Evolutionary conservation across 1,284 basidiomycete species (phyloP).

Genomic region (Tetrapyrgos nigripes): DNA sequence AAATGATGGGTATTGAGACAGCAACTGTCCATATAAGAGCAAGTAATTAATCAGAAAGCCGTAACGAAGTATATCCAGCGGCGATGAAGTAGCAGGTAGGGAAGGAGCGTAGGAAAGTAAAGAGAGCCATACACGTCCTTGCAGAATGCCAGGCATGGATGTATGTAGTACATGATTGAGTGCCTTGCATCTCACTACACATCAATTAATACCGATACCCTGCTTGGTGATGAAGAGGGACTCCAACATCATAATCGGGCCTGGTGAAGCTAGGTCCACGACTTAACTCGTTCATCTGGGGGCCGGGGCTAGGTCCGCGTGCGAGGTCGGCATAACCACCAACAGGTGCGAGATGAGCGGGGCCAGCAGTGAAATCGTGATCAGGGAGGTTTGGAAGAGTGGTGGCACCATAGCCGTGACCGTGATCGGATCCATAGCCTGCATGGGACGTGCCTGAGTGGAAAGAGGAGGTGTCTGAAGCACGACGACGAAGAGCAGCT

Average conservation of each 20-base stretch:
- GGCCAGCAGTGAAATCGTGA: slow-evolving; percentile 84
- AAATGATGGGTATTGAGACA: background rate
- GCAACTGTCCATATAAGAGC: background rate
- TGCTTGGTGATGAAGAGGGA: slow-evolving; percentile 66
- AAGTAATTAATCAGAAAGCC: slow-evolving; percentile 3
- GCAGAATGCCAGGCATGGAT: background rate
- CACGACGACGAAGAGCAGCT: slow-evolving; percentile 55
- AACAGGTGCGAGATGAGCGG: slow-evolving; percentile 61
- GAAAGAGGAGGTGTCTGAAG: slow-evolving; percentile 72
- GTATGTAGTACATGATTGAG: background rate
- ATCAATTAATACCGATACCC: slow-evolving; percentile 43
- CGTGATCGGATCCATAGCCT: slow-evolving; percentile 27
- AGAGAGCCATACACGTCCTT: slow-evolving; percentile 8
- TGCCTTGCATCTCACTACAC: background rate
- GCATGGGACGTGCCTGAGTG: slow-evolving; percentile 63
- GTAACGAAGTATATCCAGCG: slow-evolving; percentile 10
- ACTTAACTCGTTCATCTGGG: slow-evolving; percentile 24
- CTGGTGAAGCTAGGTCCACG: slow-evolving; percentile 41
- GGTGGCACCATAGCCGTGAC: slow-evolving; percentile 34
- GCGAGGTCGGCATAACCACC: slow-evolving; percentile 83
- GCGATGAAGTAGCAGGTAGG: background rate
- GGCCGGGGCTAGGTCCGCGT: slow-evolving; percentile 53
- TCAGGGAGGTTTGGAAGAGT: slow-evolving; percentile 52
- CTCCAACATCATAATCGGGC: slow-evolving; percentile 53
- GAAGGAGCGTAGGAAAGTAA: slow-evolving; percentile 12